Evolutionary conservation across 1,139 yeast genomes (phyloP).

Genomic region (Suhomyces ambrosiae): DNA sequence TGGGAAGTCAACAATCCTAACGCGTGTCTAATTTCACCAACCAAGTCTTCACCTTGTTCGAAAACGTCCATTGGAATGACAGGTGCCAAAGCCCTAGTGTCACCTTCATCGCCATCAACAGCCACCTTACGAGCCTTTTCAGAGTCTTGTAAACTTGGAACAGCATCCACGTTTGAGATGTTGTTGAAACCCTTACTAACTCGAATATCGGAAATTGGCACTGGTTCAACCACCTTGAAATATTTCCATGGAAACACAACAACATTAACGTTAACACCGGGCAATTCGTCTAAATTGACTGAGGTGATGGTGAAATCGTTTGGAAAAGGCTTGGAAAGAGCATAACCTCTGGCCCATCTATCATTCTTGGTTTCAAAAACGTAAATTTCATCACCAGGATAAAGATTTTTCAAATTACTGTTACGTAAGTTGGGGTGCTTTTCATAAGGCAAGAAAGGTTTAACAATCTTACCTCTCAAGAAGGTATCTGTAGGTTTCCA

Average conservation of each 20-base stretch:
- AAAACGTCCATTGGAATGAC: conserved; percentile 53
- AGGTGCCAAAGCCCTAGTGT: conserved; percentile 39
- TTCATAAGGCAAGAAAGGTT: conserved; percentile 64
- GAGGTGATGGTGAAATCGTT: conserved; percentile 66
- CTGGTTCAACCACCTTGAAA: conserved; percentile 39
- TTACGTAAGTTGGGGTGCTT: conserved; percentile 45
- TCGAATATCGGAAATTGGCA: conserved; percentile 31
- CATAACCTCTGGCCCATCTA: conserved; percentile 83
- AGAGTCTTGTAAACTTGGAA: conserved; percentile 50
- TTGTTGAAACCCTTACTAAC: conserved; percentile 38
- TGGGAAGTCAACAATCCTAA: conserved; percentile 61
- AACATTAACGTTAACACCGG: conserved; percentile 52
- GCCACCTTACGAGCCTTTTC: conserved; percentile 41
- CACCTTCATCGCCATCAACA: conserved; percentile 23
- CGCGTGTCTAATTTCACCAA: conserved; percentile 60
- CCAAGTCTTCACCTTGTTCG: conserved; percentile 42
- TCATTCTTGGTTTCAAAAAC: conserved; percentile 67
- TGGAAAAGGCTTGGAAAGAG: conserved; percentile 63
- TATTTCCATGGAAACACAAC: conserved; percentile 65
- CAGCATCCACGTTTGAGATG: conserved; percentile 31
- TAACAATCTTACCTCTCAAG: conserved; percentile 53
- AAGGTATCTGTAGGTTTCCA: conserved; percentile 46
- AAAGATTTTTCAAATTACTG: conserved; percentile 53
- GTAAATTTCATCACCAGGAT: conserved; percentile 81
- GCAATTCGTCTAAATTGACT: conserved; percentile 62